A percentile compares a stretch with the other conserved stretches of the same genome.
These are phyloP conservation scores for Leccinellum albellum DNA, from an alignment of 768 basidiomycete genomes.

Conservation along the genomic window DNA sequence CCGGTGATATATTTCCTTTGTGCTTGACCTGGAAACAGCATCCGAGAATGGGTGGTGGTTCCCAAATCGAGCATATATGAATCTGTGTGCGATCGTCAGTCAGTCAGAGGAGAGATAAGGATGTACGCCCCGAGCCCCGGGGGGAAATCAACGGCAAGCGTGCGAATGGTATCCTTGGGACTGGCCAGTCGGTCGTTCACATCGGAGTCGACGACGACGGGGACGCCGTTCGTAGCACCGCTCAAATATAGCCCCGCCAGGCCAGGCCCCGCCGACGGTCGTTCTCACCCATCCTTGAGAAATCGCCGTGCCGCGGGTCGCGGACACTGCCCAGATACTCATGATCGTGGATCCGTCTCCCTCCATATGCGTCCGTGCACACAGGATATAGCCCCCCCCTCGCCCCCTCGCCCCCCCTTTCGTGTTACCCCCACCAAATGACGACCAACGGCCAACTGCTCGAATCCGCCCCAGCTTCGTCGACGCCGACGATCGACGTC, in stretches of 20 bases:
- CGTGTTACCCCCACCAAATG: background rate
- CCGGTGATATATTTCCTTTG: background rate
- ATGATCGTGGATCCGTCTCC: background rate
- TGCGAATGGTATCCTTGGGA: background rate
- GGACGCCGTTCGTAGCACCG: background rate
- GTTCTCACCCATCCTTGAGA: background rate
- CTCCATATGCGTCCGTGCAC: background rate
- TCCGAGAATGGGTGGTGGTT: background rate
- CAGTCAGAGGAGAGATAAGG: background rate
- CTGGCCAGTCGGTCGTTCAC: background rate
- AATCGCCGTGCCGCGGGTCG: background rate
- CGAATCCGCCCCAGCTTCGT: constrained; percentile 5
- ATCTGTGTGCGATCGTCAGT: background rate
- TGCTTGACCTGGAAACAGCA: background rate
- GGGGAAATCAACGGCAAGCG: background rate
- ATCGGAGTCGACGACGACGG: background rate
- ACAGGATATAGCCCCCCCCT: background rate
- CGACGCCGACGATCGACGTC: constrained; percentile 19
- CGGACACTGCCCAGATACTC: background rate
- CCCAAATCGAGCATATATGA: background rate
- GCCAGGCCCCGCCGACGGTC: background rate
- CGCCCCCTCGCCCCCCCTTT: background rate
- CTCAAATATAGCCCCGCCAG: background rate
- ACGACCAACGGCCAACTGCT: background rate
- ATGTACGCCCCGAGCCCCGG: background rate